phyloP scores from a whole-genome alignment of 495 filamentous ascomycete species.

The Penicillium silybi region DNA sequence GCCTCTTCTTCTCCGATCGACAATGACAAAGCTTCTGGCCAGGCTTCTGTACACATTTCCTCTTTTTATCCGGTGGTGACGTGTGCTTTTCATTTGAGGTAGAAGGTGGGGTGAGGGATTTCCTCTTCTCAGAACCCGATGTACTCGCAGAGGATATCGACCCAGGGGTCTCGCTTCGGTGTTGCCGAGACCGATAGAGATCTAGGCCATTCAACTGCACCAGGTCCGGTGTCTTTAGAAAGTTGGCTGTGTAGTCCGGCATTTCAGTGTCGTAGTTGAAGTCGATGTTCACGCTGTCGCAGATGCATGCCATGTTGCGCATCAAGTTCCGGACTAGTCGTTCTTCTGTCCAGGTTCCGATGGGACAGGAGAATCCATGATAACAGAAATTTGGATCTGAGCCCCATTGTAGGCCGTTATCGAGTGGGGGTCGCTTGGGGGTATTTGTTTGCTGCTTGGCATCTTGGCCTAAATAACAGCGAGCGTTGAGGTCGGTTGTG shows the following conservation, averaged over 20 bases:
- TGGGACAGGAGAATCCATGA: slow-evolving; percentile 22
- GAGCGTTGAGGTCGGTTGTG: background rate
- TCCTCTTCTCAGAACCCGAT: background rate
- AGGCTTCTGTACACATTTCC: slow-evolving; percentile 22
- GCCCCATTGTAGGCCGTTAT: slow-evolving; percentile 22
- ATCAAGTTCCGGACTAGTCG: slow-evolving; percentile 18
- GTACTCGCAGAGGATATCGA: slow-evolving; percentile 5
- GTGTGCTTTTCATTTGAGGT: background rate
- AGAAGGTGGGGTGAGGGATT: background rate
- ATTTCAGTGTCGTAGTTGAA: slow-evolving; percentile 1
- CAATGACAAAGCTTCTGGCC: slow-evolving; percentile 25
- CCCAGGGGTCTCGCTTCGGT: slow-evolving; percentile 1
- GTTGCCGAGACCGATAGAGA: background rate
- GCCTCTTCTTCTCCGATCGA: slow-evolving; percentile 22
- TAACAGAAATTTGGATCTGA: slow-evolving; percentile 27
- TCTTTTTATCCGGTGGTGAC: slow-evolving; percentile 10
- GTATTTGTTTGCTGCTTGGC: background rate
- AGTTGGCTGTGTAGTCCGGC: background rate
- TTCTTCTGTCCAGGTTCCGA: slow-evolving; percentile 26
- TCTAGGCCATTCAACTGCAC: background rate
- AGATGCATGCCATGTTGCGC: slow-evolving; percentile 22
- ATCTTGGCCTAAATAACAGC: background rate
- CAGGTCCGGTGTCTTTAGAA: background rate
- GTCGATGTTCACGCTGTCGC: slow-evolving; percentile 9
- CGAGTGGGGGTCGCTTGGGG: background rate